Evolutionary conservation across 2,329 filamentous ascomycete species (phyloP).

Genomic region (Aspergillus sp.): DNA sequence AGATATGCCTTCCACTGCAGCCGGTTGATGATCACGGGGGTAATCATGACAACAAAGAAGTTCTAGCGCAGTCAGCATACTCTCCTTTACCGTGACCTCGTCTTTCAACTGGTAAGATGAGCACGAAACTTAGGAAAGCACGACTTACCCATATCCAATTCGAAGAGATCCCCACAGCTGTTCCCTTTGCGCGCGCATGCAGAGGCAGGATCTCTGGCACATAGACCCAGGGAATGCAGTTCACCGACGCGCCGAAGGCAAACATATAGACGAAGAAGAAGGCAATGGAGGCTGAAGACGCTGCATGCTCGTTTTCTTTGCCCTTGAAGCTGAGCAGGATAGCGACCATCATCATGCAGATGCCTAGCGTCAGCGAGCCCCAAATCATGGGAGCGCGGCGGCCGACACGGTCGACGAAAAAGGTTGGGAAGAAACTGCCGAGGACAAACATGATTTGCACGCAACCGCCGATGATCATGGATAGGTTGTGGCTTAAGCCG

Average conservation of each 20-base stretch:
- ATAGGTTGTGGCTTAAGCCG: conserved; percentile 28
- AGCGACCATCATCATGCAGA: conserved; percentile 45
- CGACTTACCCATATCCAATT: conserved; percentile 51
- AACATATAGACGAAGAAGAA: conserved; percentile 55
- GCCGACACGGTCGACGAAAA: conserved; percentile 50
- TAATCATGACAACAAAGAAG: conserved; percentile 50
- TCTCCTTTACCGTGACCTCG: not conserved
- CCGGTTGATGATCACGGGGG: conserved; percentile 38
- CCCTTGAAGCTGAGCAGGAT: conserved; percentile 49
- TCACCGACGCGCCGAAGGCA: conserved; percentile 50
- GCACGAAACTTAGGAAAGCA: not conserved
- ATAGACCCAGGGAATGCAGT: conserved; percentile 57
- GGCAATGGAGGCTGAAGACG: conserved; percentile 51
- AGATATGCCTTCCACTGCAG: conserved; percentile 42
- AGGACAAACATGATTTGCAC: conserved; percentile 35
- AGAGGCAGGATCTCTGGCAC: conserved; percentile 57
- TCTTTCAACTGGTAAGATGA: not conserved
- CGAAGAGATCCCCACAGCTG: conserved; percentile 42
- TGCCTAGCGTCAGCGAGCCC: conserved; percentile 36
- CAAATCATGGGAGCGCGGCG: conserved; percentile 42
- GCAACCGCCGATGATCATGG: conserved; percentile 31
- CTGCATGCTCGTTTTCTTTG: conserved; percentile 38
- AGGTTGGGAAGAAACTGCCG: conserved; percentile 50
- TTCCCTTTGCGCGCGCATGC: conserved; percentile 55
- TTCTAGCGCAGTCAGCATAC: conserved; percentile 34